Base-by-base conservation (phyloP, 441 rosid species). In the Pelargonium fulgidum region DNA sequence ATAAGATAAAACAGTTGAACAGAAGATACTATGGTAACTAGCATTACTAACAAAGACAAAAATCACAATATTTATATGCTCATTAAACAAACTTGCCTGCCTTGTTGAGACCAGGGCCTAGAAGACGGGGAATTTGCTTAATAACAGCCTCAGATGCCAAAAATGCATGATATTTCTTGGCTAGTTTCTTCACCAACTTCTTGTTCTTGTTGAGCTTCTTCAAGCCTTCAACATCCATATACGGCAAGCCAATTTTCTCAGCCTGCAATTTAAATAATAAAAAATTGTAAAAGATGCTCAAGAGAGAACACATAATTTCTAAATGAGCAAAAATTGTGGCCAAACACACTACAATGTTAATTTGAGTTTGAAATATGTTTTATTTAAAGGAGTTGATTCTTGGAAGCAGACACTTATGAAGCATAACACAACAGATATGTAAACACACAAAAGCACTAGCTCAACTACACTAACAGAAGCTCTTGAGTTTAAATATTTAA, bases 41-140 rank as follows among this genome's bases (percentile, higher is more conserved):
- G 2, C 2, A 26, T 26, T 26, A 26, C 33, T 26, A 26, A 26
- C 33, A 26, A 12, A 16, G 54, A 48, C 54, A 48, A 11, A 26
- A 26, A 3, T 26, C 54, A 10, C 14, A 48, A 10, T 10, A 13
- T 48, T 13, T 48, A 12, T 50, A 50, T 12, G 56, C 6, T 50
- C 56, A 50, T n/a, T 50, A 1, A 13, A 1, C 0, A n/a, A 1
- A 50, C 56, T 50, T 13, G 56, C 56, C 56, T 83, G 99, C 99
- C 81, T 94, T 94, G 96, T 93, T 93, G 56, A 91, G 96, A 78
- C 99, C 99, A 39, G 99, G 99, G 67, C 99, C 99, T 36, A 91
- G 79, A 63, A 91, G 93, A 82, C 99, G 99, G 5, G 99, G 99
- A 70, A 93, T 93, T 87, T 93, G 99, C 83, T 93, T 93, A 73